Evolutionary conservation across 2,329 filamentous ascomycete genomes (phyloP), one percentile per base, ranked within the genome.

Genomic region (Colletotrichum destructivum): DNA sequence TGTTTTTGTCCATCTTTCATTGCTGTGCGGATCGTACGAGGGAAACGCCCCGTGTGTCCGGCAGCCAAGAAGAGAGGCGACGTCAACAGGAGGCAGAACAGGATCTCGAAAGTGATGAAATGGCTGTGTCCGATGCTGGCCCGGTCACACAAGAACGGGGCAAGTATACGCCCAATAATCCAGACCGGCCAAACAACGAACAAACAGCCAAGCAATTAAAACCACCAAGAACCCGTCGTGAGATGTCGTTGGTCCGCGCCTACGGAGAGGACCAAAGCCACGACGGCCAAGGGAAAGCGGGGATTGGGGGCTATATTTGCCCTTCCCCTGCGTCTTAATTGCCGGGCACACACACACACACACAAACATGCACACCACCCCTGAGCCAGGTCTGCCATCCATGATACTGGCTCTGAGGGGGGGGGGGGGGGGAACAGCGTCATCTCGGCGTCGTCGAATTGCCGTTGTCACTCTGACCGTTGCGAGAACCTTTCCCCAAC

Each of bases 321-420:
- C 65, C 49, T 31, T 54, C 71, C 72, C 72, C 65, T 73, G 72
- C 69, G 21, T 69, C 46, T 72, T 73, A 73, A 72, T n/a, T 73
- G 51, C 72, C 69, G 72, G 59, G 23, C 57, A 68, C 31, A 49
- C 42, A 44, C 40, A 40, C 49, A 54, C 31, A 47, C 54, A 26
- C 44, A 60, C 62, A 21, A 40, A 57, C 23, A 31, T 31, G 23
- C 31, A 60, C 40, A 35, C 42, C 40, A 40, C 55, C 56, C 56
- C 64, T 56, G 64, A 21, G 23, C 26, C 59, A 49, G 15, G 69
- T 59, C 44, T 55, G 26, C 64, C 51, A 68, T 40, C 57, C 64
- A 52, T 59, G 46, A 23, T 61, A 49, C 44, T 16, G 26, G n/a
- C 21, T 71, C 51, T 51, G 40, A 46, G 15, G 38, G 26, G 16